A percentile compares a stretch with the other conserved stretches of the same genome.
These are phyloP conservation scores for Lathyrus oleraceus DNA, from an alignment of 306 rosid genomes.

Conservation along the genomic window DNA sequence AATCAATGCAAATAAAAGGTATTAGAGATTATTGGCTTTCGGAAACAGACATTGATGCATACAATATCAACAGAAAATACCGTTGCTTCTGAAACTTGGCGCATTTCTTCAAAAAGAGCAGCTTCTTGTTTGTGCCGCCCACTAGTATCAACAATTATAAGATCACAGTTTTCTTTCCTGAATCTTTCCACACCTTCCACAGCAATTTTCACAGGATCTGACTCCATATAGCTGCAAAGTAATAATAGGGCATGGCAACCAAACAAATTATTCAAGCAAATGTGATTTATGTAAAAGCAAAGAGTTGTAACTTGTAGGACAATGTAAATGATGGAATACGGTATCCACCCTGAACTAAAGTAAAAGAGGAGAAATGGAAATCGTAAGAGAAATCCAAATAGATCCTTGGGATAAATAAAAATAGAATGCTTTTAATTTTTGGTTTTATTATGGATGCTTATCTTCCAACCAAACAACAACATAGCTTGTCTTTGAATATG, in stretches of 20 bases:
- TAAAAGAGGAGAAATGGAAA: neutral
- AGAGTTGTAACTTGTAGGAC: neutral
- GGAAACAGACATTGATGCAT: neutral
- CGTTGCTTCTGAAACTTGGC: constrained; percentile 90
- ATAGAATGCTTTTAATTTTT: neutral
- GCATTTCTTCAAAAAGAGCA: constrained; percentile 93
- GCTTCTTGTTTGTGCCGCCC: constrained; percentile 90
- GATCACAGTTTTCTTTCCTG: constrained; percentile 79
- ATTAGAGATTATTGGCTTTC: constrained; percentile 20
- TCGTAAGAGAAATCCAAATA: constrained; percentile 3
- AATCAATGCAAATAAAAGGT: constrained; percentile 38
- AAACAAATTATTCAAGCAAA: constrained; percentile 24
- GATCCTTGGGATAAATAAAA: constrained; percentile 15
- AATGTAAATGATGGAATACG: neutral
- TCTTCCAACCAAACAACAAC: neutral
- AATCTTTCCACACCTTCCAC: constrained; percentile 83
- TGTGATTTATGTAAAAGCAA: neutral
- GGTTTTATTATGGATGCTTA: neutral
- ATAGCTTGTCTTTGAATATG: neutral
- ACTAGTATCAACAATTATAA: constrained; percentile 84
- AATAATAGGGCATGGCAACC: constrained; percentile 29
- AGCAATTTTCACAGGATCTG: constrained; percentile 81
- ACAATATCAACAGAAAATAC: constrained; percentile 46
- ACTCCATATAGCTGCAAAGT: constrained; percentile 65
- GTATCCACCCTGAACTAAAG: neutral